Conservation (phyloP, 2,329 filamentous ascomycete genomes). For the Apiospora phragmitis region DNA sequence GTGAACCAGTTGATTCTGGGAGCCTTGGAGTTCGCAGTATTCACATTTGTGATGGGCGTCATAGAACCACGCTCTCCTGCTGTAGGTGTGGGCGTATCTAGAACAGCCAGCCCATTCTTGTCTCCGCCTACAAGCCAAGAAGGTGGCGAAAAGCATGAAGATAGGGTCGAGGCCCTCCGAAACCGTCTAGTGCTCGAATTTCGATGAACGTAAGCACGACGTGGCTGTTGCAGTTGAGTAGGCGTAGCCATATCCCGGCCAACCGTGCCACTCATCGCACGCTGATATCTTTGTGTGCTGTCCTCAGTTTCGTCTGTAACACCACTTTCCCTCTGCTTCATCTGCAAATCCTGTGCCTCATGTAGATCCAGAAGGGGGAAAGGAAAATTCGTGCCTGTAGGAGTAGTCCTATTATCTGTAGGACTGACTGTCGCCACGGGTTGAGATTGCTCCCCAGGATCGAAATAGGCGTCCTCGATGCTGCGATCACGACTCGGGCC, state of each 20-base stretch:
- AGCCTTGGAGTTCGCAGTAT: background rate
- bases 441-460: background rate
- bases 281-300: constrained; percentile 16
- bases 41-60: background rate
- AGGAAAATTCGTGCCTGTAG: constrained; percentile 24
- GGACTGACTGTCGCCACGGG: background rate
- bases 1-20: background rate
- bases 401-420: constrained; percentile 15
- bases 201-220: constrained; percentile 10
- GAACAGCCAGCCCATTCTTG: background rate
- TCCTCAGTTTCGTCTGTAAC: constrained; percentile 26
- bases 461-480: background rate
- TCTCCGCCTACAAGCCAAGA: background rate
- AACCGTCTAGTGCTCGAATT: background rate
- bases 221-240: constrained; percentile 15
- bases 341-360: constrained; percentile 25
- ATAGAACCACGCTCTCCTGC: background rate
- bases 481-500: background rate
- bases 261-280: constrained; percentile 17
- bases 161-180: constrained; percentile 14
- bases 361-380: constrained; percentile 30
- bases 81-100: background rate
- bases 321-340: constrained; percentile 25
- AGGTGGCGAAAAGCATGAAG: constrained; percentile 16
- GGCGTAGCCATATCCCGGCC: background rate